Evolutionary conservation across 1,284 basidiomycete genomes (phyloP).

Genomic region (Paramarasmius palmivorus): DNA sequence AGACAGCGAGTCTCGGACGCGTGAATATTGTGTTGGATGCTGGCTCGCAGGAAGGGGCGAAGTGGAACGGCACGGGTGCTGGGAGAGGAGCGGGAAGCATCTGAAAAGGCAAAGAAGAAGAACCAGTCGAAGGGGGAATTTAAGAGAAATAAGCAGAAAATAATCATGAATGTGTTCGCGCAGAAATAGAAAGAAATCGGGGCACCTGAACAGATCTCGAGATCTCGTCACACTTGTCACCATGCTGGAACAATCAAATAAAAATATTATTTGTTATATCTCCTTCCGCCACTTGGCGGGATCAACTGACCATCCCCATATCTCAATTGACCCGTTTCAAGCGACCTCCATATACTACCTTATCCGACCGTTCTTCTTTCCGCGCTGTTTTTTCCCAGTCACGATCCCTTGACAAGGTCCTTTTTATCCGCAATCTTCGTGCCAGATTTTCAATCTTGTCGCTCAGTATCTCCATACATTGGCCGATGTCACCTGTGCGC

Average conservation of each 20-base stretch:
- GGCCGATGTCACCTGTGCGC: too few species aligned
- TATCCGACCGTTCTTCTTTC: background rate
- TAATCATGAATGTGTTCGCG: background rate
- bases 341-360: background rate
- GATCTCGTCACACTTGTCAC: slow-evolving; percentile 2
- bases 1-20: slow-evolving; percentile 7
- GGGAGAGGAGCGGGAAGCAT: slow-evolving; percentile 6
- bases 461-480: too few species aligned
- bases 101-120: background rate
- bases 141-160: background rate
- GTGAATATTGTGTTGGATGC: background rate
- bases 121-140: background rate
- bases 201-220: background rate
- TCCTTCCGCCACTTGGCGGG: background rate
- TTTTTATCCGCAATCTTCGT: too few species aligned
- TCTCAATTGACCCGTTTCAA: too few species aligned
- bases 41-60: background rate
- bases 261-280: background rate
- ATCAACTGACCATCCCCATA: background rate
- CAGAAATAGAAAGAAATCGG: background rate
- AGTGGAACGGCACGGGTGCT: background rate
- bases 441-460: too few species aligned
- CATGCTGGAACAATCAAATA: too few species aligned
- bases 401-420: too few species aligned
- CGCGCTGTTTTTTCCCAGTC: background rate